These are phyloP conservation scores for Phytopythium montanum DNA, from an alignment of 352 stramenopile genomes.

Conservation along the genomic window DNA sequence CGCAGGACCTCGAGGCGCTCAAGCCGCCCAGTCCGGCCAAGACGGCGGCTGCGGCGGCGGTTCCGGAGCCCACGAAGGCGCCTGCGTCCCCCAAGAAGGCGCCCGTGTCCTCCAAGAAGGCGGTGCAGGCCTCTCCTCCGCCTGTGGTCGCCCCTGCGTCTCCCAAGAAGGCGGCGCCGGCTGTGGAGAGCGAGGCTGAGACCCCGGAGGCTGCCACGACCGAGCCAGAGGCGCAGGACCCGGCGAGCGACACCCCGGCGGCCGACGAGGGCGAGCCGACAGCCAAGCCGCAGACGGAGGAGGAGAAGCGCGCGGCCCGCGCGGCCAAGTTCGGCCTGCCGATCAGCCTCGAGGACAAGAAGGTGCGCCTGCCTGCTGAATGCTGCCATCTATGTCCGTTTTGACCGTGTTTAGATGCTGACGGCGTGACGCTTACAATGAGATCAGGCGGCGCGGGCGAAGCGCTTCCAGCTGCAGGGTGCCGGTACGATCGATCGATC, in stretches of 20 bases:
- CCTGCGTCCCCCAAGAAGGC: slow-evolving; percentile 7
- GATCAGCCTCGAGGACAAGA: slow-evolving; percentile 69
- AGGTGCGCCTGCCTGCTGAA: slow-evolving; percentile 25
- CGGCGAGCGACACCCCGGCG: slow-evolving; percentile 3
- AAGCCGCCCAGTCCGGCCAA: slow-evolving; percentile 26
- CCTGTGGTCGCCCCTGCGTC: slow-evolving; percentile 13
- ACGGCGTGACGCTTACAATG: slow-evolving; percentile 1
- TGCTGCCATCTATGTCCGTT: background rate
- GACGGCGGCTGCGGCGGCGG: slow-evolving; percentile 17
- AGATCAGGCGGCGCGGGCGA: slow-evolving; percentile 60
- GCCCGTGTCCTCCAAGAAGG: slow-evolving; percentile 20
- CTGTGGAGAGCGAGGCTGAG: slow-evolving; percentile 12
- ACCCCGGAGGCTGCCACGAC: slow-evolving; percentile 7
- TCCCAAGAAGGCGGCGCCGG: slow-evolving; percentile 5
- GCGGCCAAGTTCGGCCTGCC: slow-evolving; percentile 82
- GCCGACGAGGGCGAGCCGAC: background rate
- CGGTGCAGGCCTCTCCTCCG: slow-evolving; percentile 4
- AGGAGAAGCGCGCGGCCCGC: slow-evolving; percentile 74
- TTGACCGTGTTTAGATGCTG: slow-evolving; percentile 3
- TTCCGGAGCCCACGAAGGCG: slow-evolving; percentile 17
- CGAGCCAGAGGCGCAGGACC: slow-evolving; percentile 8
- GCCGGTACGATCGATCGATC: slow-evolving; percentile 19
- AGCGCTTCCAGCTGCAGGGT: slow-evolving; percentile 68
- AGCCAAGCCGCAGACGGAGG: slow-evolving; percentile 44
- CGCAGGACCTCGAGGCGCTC: slow-evolving; percentile 51